Percentiles rank a stretch among this genome's conserved stretches.
phyloP scores from a whole-genome alignment of 2,329 filamentous ascomycete species.

The Penicillium nordicum region DNA sequence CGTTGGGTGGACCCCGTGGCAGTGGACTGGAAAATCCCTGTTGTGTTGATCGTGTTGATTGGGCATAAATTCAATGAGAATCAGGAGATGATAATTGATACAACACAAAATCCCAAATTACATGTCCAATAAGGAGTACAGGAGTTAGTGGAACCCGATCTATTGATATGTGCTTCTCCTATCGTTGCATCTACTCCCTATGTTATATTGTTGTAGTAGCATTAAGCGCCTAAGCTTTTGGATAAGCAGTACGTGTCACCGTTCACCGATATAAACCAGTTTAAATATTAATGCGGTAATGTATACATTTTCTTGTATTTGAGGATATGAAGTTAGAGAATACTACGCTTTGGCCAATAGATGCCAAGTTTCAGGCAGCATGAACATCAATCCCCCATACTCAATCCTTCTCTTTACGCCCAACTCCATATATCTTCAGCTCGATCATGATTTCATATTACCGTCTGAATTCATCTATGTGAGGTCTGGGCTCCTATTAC shows the following conservation, averaged over 20 bases:
- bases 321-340: background rate
- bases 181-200: background rate
- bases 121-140: background rate
- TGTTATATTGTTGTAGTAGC: too few species aligned
- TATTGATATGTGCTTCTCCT: background rate
- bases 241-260: background rate
- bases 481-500: background rate
- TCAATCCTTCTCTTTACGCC: background rate
- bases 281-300: background rate
- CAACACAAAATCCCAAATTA: background rate
- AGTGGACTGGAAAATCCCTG: constrained; percentile 24
- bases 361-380: background rate
- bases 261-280: background rate
- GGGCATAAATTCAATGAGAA: background rate
- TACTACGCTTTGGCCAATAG: background rate
- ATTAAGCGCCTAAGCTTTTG: background rate
- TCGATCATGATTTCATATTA: background rate
- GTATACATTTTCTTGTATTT: background rate
- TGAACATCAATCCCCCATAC: background rate
- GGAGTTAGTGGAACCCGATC: background rate
- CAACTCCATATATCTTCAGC: background rate
- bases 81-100: background rate
- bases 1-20: constrained; percentile 8
- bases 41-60: background rate
- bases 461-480: background rate